Evolutionary conservation across 2,329 filamentous ascomycete genomes (phyloP).

Genomic region (Colletotrichum truncatum): DNA sequence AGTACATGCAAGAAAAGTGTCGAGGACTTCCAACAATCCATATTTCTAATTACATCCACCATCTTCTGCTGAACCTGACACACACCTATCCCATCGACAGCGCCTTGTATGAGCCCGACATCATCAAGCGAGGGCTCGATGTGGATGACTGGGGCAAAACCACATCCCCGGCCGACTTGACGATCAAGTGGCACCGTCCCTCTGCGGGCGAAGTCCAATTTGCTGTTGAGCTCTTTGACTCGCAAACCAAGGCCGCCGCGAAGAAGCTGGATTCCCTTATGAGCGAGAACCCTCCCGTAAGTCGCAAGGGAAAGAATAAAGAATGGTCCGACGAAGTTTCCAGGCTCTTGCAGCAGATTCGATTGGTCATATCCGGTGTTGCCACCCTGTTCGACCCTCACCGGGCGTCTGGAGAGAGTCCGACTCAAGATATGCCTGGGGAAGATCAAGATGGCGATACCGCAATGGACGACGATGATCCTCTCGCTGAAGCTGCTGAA

Average conservation of each 20-base stretch:
- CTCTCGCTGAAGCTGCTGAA: constrained; percentile 72
- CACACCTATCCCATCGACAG: constrained; percentile 94
- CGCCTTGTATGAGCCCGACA: constrained; percentile 83
- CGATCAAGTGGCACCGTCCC: constrained; percentile 91
- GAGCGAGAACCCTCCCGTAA: constrained; percentile 81
- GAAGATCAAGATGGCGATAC: constrained; percentile 60
- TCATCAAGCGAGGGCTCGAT: constrained; percentile 75
- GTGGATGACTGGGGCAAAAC: constrained; percentile 85
- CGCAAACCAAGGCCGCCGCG: constrained; percentile 81
- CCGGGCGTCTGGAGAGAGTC: constrained; percentile 66
- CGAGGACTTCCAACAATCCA: constrained; percentile 94
- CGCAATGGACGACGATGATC: constrained; percentile 55
- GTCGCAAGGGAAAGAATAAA: constrained; percentile 93
- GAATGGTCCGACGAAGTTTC: constrained; percentile 99
- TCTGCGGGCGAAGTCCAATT: constrained; percentile 84
- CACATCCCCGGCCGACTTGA: constrained; percentile 78
- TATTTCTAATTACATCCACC: constrained; percentile 97
- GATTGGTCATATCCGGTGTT: constrained; percentile 90
- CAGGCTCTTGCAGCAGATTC: constrained; percentile 84
- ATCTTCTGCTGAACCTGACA: constrained; percentile 92
- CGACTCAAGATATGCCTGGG: constrained; percentile 40
- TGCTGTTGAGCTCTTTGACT: constrained; percentile 87
- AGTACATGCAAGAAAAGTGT: constrained; percentile 97
- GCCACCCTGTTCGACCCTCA: constrained; percentile 88
- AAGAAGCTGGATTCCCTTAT: constrained; percentile 81